Evolutionary conservation across 1,284 basidiomycete genomes (phyloP).

Genomic region (Melampsora americana): DNA sequence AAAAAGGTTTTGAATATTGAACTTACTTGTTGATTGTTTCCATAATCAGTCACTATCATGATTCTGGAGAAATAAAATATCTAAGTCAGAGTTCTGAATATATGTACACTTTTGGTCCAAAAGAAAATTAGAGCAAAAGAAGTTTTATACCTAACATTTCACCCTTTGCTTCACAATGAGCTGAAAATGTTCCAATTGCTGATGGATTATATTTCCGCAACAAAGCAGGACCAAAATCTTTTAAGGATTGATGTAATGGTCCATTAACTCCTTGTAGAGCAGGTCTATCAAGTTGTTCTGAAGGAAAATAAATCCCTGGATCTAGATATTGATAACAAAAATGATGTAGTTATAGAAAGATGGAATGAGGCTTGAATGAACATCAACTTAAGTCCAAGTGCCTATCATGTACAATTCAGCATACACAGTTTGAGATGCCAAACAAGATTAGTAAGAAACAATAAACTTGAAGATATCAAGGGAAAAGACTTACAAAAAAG

Average conservation of each 20-base stretch:
- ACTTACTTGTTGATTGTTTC: slow-evolving; percentile 35
- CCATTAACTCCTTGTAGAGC: slow-evolving; percentile 59
- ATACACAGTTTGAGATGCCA: no score
- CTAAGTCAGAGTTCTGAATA: neutral
- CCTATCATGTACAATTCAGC: no score
- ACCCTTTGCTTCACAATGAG: slow-evolving; percentile 68
- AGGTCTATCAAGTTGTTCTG: neutral
- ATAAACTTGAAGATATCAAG: neutral
- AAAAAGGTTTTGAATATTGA: no score
- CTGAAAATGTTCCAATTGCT: slow-evolving; percentile 72
- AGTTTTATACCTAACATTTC: slow-evolving; percentile 60
- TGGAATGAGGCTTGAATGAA: neutral
- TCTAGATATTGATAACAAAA: neutral
- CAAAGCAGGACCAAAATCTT: slow-evolving; percentile 66
- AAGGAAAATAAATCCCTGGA: slow-evolving; percentile 17
- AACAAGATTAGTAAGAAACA: no score
- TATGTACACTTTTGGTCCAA: no score
- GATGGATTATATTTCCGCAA: slow-evolving; percentile 69
- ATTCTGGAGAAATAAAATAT: neutral
- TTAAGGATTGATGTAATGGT: slow-evolving; percentile 63
- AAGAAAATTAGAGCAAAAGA: neutral
- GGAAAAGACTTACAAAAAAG: slow-evolving; percentile 24
- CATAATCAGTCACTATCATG: slow-evolving; percentile 38
- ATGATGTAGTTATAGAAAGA: neutral
- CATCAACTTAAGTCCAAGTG: slow-evolving; percentile 37